Evolutionary conservation across 1,284 basidiomycete genomes (phyloP).

Genomic region (Agroathelia rolfsii): DNA sequence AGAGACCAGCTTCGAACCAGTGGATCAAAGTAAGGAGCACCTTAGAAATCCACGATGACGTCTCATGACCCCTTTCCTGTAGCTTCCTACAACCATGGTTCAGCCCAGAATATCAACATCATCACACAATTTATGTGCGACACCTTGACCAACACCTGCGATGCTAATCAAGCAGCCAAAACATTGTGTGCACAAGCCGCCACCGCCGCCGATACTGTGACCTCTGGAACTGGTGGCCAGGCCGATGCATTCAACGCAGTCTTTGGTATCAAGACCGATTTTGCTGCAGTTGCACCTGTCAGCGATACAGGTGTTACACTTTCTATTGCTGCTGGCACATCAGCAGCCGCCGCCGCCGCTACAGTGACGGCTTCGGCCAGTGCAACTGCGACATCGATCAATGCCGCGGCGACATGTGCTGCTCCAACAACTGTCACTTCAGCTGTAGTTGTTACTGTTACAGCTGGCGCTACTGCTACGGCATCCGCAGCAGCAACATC

Average conservation of each 20-base stretch:
- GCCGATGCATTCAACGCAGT: conserved; percentile 51
- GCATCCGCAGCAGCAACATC: conserved; percentile 13
- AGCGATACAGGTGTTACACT: conserved; percentile 15
- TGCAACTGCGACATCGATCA: conserved; percentile 8
- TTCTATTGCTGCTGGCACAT: conserved; percentile 23
- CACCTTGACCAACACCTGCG: conserved; percentile 38
- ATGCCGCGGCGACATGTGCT: conserved; percentile 11
- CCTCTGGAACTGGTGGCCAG: conserved; percentile 28
- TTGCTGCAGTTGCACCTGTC: conserved; percentile 12
- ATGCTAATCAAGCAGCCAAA: conserved; percentile 39
- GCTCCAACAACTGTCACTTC: conserved; percentile 8
- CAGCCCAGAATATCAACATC: conserved; percentile 43
- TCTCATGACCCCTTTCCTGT: conserved; percentile 6
- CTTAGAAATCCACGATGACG: conserved; percentile 6
- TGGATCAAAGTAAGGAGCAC: conserved; percentile 25
- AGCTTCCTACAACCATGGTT: conserved; percentile 40
- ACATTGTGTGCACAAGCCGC: conserved; percentile 29
- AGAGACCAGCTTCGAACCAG: conserved; percentile 46
- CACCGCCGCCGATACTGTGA: conserved; percentile 5
- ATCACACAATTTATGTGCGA: conserved; percentile 51
- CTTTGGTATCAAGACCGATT: conserved; percentile 30
- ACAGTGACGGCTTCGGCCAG: conserved; percentile 14
- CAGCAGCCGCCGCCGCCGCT: conserved; percentile 24
- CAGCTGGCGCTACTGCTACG: conserved; percentile 11
- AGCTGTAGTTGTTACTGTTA: conserved; percentile 11